Evolutionary conservation across 1,284 basidiomycete species (phyloP).

Genomic region (Schizophyllum commune): DNA sequence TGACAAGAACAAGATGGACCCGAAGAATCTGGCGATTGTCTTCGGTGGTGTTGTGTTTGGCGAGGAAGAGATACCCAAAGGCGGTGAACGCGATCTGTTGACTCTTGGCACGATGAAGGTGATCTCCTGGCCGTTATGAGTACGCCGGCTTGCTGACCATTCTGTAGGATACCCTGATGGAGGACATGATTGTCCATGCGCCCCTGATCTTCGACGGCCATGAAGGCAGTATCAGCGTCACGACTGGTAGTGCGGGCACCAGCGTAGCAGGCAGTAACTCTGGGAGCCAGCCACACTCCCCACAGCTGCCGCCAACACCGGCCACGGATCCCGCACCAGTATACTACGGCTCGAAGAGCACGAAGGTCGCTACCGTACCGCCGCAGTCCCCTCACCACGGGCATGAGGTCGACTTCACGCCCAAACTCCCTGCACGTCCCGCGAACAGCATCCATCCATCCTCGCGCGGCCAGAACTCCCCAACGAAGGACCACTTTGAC

Average conservation of each 20-base stretch:
- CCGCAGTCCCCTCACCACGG: constrained; percentile 15
- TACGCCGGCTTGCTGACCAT: too few species aligned
- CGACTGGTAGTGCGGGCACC: background rate
- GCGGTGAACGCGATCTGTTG: constrained; percentile 50
- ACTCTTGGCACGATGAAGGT: constrained; percentile 71
- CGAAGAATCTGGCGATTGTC: constrained; percentile 82
- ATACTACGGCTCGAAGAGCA: constrained; percentile 62
- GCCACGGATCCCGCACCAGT: constrained; percentile 42
- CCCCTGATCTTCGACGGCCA: constrained; percentile 48
- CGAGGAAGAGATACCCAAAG: constrained; percentile 78
- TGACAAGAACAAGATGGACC: constrained; percentile 91
- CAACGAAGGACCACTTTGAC: constrained; percentile 25
- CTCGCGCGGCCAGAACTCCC: constrained; percentile 38
- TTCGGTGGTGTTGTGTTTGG: constrained; percentile 85
- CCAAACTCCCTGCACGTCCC: constrained; percentile 58
- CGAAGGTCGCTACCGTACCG: constrained; percentile 46
- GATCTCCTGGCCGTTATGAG: constrained; percentile 2
- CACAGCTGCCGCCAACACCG: constrained; percentile 62
- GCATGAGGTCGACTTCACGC: constrained; percentile 54
- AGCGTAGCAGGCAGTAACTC: background rate
- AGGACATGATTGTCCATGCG: constrained; percentile 74
- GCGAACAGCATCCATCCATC: constrained; percentile 74
- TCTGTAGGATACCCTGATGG: constrained; percentile 76
- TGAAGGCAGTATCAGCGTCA: background rate
- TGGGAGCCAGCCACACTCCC: constrained; percentile 28